Evolutionary conservation across 495 filamentous ascomycete genomes (phyloP).

Genomic region (Terfezia claveryi): DNA sequence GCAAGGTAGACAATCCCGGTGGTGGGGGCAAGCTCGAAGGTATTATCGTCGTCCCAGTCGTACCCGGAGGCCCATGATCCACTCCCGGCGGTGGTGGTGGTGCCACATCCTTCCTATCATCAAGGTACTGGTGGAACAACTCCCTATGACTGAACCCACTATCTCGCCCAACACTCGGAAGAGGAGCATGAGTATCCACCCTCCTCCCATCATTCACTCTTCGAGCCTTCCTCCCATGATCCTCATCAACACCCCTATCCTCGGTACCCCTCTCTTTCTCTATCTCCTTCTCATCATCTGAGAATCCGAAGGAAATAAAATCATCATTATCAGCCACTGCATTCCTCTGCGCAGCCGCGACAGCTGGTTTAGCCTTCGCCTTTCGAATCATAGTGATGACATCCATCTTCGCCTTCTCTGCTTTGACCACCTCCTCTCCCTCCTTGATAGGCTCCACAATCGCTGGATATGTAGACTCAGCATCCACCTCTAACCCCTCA

Average conservation of each 20-base stretch:
- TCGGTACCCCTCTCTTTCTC: constrained; percentile 6
- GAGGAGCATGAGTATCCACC: not conserved
- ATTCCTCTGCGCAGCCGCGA: constrained; percentile 10
- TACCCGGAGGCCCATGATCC: constrained; percentile 1
- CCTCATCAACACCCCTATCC: constrained; percentile 17
- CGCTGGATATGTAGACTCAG: not conserved
- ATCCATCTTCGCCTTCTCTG: constrained; percentile 12
- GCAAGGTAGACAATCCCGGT: not conserved
- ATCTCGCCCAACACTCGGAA: too few species aligned
- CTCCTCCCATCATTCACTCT: constrained; percentile 6
- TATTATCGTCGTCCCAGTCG: not conserved
- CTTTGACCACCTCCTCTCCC: constrained; percentile 1
- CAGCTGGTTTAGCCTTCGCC: constrained; percentile 24
- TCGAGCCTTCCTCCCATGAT: constrained; percentile 21
- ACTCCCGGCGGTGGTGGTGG: constrained; percentile 1
- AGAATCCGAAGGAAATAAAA: constrained; percentile 26
- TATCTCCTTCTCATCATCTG: constrained; percentile 14
- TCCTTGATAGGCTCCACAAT: not conserved
- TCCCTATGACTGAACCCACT: not conserved
- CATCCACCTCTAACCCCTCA: not conserved
- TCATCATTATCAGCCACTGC: constrained; percentile 23
- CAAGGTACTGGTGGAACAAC: not conserved
- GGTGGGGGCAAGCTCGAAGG: not conserved
- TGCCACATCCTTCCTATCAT: not conserved
- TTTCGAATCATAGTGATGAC: constrained; percentile 19